Evolutionary conservation across 345 rosid genomes (phyloP).

Genomic region (Cardiospermum halicacabum): DNA sequence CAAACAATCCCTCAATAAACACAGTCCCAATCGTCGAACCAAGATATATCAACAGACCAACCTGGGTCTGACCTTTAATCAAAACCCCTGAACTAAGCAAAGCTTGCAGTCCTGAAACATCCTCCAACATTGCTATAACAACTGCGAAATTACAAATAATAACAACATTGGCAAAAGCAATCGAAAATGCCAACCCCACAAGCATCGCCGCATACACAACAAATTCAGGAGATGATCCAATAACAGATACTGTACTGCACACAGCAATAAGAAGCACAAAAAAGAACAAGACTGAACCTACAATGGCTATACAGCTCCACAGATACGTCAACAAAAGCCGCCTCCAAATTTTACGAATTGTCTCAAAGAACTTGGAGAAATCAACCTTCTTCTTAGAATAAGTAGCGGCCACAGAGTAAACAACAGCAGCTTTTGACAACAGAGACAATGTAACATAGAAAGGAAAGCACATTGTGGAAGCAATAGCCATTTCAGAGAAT

Average conservation of each 20-base stretch:
- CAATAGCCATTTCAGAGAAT: slow-evolving; percentile 62
- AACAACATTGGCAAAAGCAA: slow-evolving; percentile 72
- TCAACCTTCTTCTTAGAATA: slow-evolving; percentile 53
- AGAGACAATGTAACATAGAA: slow-evolving; percentile 57
- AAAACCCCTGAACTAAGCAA: slow-evolving; percentile 55
- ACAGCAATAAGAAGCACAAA: slow-evolving; percentile 52
- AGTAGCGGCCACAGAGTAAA: slow-evolving; percentile 80
- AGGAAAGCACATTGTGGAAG: slow-evolving; percentile 72
- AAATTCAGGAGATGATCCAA: slow-evolving; percentile 53
- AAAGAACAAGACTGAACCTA: slow-evolving; percentile 60
- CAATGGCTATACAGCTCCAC: slow-evolving; percentile 58
- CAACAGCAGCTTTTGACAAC: slow-evolving; percentile 65
- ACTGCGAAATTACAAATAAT: slow-evolving; percentile 69
- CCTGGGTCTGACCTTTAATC: slow-evolving; percentile 86
- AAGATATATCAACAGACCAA: slow-evolving; percentile 75
- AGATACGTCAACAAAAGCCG: slow-evolving; percentile 58
- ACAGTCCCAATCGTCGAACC: slow-evolving; percentile 80
- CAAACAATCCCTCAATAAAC: slow-evolving; percentile 81
- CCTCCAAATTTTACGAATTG: slow-evolving; percentile 58
- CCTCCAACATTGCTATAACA: slow-evolving; percentile 74
- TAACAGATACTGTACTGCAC: slow-evolving; percentile 46
- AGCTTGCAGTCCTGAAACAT: slow-evolving; percentile 75
- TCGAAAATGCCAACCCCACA: slow-evolving; percentile 61
- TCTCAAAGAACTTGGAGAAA: slow-evolving; percentile 39
- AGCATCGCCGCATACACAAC: slow-evolving; percentile 49